Evolutionary conservation across 2,329 filamentous ascomycete species (phyloP).

Genomic region (Aspergillus fructus): DNA sequence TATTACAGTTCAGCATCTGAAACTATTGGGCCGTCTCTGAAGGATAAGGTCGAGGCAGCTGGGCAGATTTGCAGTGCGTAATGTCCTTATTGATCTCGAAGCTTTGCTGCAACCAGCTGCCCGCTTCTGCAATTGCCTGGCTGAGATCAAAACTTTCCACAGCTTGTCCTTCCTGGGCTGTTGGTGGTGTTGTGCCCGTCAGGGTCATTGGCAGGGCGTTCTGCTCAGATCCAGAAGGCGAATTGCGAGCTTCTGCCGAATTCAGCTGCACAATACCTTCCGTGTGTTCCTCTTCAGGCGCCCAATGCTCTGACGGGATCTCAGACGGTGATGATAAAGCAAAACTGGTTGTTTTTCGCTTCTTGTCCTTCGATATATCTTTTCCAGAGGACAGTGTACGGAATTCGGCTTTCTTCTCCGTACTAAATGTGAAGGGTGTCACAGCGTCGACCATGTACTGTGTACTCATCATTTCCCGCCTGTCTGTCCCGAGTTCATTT

Average conservation of each 20-base stretch:
- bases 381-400: conserved; percentile 6
- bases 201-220: conserved; percentile 32
- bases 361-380: conserved; percentile 13
- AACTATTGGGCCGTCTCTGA: not conserved
- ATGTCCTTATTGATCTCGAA: conserved; percentile 43
- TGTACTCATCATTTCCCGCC: conserved; percentile 35
- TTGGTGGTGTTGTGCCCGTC: conserved; percentile 32
- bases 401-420: conserved; percentile 26
- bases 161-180: conserved; percentile 38
- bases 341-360: conserved; percentile 23
- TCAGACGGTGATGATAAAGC: conserved; percentile 10
- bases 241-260: conserved; percentile 5
- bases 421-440: conserved; percentile 41
- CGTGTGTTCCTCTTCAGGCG: conserved; percentile 6
- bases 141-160: conserved; percentile 43
- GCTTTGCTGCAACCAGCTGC: conserved; percentile 46
- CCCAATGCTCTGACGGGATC: not conserved
- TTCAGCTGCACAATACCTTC: conserved; percentile 8
- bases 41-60: conserved; percentile 15
- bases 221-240: conserved; percentile 15
- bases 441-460: conserved; percentile 42
- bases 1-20: not conserved
- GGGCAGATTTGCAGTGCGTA: conserved; percentile 16
- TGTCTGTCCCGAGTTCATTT: conserved; percentile 11
- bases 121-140: conserved; percentile 46